Base-by-base conservation (phyloP, 2,329 filamentous ascomycete species). In the Leptosphaerulina australis region DNA sequence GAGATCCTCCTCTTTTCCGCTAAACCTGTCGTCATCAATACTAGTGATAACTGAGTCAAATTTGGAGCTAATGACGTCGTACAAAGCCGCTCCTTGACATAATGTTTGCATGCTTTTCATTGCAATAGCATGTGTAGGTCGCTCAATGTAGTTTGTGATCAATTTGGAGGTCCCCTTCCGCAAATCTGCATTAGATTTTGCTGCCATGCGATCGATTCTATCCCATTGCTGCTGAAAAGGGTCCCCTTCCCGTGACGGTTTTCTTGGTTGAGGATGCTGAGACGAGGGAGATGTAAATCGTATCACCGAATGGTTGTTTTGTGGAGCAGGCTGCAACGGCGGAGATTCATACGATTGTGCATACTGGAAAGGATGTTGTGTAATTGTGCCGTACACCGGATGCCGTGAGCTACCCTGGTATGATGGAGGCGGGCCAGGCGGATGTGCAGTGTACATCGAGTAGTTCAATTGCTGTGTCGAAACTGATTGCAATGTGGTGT, bases 11-110 rank as follows among this genome's bases (percentile, higher is more conserved):
- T 88, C 77, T 45, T 75, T 71, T 11, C 79, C 79, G 50, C 70
- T 76, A 44, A 81, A 81, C 8, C 69, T 75, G 20, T 88, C 87
- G 15, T 80, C 77, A 67, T 92, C 88, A 46, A 92, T 91, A 21
- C 82, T 78, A 0, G 88, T 90, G 67, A 92, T 83, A 48, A 90
- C 79, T 34, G 83, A 75, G 67, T 90, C 82, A 53, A 92, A 81
- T 43, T 84, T 84, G 3, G 77, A 76, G 11, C 79, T 81, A 36
- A 91, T 81, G 45, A 83, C 74, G 61, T 88, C 83, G 60, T 79
- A 84, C 14, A 83, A 70, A 5, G 67, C 76, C 20, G 67, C 73
- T 17, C 68, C 72, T 55, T 70, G 75, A 45, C 67, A 74, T 43
- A 77, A 58, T 35, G 67, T 68, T 33, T 70, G 66, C 38, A 69